phyloP scores from a whole-genome alignment of 257 asterid species.

The Thymus mandschuricus region DNA sequence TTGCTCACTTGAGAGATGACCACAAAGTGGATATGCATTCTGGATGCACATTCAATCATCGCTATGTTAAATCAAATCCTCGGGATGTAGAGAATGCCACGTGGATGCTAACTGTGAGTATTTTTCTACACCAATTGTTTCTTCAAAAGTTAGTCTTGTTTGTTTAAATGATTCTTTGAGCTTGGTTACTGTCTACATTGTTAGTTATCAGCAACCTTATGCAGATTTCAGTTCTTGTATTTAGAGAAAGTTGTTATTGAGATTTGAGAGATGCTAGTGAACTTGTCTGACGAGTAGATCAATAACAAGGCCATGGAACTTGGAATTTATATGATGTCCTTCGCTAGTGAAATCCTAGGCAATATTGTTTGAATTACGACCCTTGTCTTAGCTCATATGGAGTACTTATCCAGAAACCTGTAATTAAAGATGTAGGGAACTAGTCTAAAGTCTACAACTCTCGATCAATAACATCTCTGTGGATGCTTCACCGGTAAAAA shows the following conservation, averaged over 20 bases:
- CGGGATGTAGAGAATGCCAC: constrained; percentile 96
- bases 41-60: constrained; percentile 93
- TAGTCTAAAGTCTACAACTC: background rate
- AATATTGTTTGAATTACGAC: background rate
- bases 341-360: background rate
- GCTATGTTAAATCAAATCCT: constrained; percentile 88
- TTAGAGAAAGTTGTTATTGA: background rate
- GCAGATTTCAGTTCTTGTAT: background rate
- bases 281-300: background rate
- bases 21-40: constrained; percentile 95
- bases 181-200: background rate
- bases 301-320: background rate
- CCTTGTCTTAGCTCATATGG: constrained; percentile 5
- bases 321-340: background rate
- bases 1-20: constrained; percentile 79
- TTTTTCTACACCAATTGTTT: background rate
- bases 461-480: background rate
- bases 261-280: background rate
- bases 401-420: background rate
- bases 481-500: background rate
- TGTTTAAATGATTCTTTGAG: constrained; percentile 13
- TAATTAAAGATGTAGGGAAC: background rate
- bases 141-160: background rate
- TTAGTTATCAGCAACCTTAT: background rate
- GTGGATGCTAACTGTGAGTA: constrained; percentile 93